phyloP scores from a whole-genome alignment of 345 rosid genomes.

The Leavenworthia alabamica region DNA sequence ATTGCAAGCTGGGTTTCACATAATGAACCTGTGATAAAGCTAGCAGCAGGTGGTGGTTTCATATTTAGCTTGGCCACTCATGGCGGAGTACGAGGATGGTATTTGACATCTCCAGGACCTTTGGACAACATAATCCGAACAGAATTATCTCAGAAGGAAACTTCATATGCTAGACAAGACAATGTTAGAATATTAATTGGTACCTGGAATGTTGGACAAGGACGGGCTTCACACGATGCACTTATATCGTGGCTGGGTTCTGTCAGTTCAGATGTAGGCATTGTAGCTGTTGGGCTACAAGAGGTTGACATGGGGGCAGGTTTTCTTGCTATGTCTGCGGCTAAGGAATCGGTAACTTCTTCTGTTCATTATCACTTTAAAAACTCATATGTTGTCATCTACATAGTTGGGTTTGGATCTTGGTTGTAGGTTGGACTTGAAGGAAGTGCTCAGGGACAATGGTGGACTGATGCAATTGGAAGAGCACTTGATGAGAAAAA shows the following conservation, averaged over 20 bases:
- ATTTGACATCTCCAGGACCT: constrained; percentile 78
- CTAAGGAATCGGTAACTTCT: constrained; percentile 79
- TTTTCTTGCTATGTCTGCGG: constrained; percentile 98
- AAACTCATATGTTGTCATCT: background rate
- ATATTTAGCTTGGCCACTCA: constrained; percentile 85
- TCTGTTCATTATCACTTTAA: background rate
- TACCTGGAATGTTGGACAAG: constrained; percentile 99
- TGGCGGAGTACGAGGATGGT: constrained; percentile 96
- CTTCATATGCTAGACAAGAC: constrained; percentile 46
- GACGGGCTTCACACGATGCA: constrained; percentile 73
- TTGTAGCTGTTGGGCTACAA: constrained; percentile 83
- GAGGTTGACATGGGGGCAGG: constrained; percentile 99
- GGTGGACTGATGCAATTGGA: constrained; percentile 94
- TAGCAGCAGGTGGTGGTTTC: constrained; percentile 62
- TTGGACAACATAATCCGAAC: constrained; percentile 58
- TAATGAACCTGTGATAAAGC: constrained; percentile 68
- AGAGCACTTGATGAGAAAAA: constrained; percentile 74
- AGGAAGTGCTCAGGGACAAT: constrained; percentile 87
- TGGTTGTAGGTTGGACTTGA: constrained; percentile 90
- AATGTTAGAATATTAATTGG: constrained; percentile 64
- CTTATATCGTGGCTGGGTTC: constrained; percentile 85
- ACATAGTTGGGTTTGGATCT: constrained; percentile 12
- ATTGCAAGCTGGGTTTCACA: constrained; percentile 83
- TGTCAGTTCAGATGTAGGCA: constrained; percentile 74
- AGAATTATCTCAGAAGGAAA: constrained; percentile 56